These are phyloP conservation scores for Lecanicillium sp. DNA, from an alignment of 2,329 filamentous ascomycete species.

Conservation along the genomic window DNA sequence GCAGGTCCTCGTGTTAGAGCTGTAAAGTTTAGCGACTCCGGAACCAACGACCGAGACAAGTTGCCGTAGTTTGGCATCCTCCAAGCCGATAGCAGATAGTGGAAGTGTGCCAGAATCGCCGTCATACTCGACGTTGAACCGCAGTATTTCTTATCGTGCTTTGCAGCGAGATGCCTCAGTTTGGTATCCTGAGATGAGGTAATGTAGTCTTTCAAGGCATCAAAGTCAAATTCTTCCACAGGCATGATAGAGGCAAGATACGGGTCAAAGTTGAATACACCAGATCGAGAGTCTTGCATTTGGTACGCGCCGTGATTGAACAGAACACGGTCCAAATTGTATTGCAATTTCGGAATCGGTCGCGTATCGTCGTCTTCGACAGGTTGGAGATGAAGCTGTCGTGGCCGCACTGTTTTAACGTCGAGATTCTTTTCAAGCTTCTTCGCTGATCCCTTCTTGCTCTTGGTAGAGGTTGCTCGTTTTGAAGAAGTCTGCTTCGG, in stretches of 20 bases:
- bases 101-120: constrained; percentile 77
- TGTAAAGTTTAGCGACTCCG: constrained; percentile 61
- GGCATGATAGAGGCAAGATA: constrained; percentile 93
- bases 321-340: constrained; percentile 79
- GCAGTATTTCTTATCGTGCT: constrained; percentile 69
- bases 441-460: not conserved
- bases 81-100: constrained; percentile 83
- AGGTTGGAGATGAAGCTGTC: constrained; percentile 18
- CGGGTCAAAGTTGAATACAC: constrained; percentile 94
- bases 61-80: constrained; percentile 59
- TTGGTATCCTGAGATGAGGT: constrained; percentile 80
- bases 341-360: constrained; percentile 53
- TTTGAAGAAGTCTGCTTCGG: too few relatives aligned
- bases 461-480: not conserved
- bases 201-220: constrained; percentile 76
- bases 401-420: constrained; percentile 21
- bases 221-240: constrained; percentile 84
- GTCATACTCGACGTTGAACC: constrained; percentile 99
- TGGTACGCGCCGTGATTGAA: constrained; percentile 94
- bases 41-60: constrained; percentile 60
- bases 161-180: constrained; percentile 60
- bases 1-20: constrained; percentile 63
- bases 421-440: constrained; percentile 10
- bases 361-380: constrained; percentile 24
- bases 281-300: constrained; percentile 78